Evolutionary conservation across 192 early-diverging fungal genomes (phyloP), one percentile per base, ranked within the genome.

Genomic region (Podochytrium sp.): DNA sequence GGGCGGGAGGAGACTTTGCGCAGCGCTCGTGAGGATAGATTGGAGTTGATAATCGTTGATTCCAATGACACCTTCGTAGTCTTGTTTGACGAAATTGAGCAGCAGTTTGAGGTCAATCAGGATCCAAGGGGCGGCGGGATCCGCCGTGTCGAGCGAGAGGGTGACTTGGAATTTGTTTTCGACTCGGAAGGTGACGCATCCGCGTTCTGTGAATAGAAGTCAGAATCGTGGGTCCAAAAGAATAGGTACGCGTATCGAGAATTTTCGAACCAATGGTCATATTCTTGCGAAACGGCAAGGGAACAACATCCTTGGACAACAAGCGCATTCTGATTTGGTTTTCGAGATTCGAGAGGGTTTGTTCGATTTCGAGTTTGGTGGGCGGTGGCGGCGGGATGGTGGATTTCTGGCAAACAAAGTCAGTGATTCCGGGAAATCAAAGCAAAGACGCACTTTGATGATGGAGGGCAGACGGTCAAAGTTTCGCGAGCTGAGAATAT

Each of bases 401-500:
- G 43, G 55, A 43, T 65, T 72, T 78, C 68, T 71, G 30, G 0
- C 32, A n/a, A n/a, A n/a, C 30, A 23, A 76, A 75, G 7, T 82
- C 42, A 0, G 27, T 32, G 7, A 12, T 51, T 51, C 12, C 20
- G 33, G 32, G 64, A 5, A 41, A 65, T 49, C 30, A 74, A 35
- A 38, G 43, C 35, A 56, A 50, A 47, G 35, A 18, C 23, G 32
- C 77, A 90, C 90, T 77, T 91, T 90, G 34, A 95, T 90, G 35
- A 89, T 87, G 2, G 79, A 75, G 1, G 95, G 95, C 61, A 97
- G 81, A 3, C 91, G 85, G 55, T 90, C 89, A 71, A 95, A 97
- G 27, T 86, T 85, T 41, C 95, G 93, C 3, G 91, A 91, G 3
- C 92, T 92, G 55, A 97, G 84, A 20, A 97, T 90, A 72, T 96